These are phyloP conservation scores for Sporobolomyces pararoseus DNA, from an alignment of 768 basidiomycete species.

Conservation along the genomic window DNA sequence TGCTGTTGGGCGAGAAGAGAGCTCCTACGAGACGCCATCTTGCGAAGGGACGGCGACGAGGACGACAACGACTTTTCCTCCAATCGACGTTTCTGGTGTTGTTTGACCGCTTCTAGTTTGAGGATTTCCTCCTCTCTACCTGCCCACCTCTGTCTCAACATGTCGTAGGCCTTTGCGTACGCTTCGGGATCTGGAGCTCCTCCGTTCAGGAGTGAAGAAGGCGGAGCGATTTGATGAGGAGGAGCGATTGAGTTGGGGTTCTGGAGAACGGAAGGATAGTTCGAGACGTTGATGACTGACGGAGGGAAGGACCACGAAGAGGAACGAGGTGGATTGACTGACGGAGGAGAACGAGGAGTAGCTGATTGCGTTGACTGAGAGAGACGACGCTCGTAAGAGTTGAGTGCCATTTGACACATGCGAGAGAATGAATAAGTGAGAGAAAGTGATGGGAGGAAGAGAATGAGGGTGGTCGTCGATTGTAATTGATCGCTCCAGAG, in stretches of 20 bases:
- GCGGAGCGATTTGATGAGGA: neutral
- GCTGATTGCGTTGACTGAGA: too few species aligned
- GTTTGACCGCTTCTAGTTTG: neutral
- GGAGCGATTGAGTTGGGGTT: neutral
- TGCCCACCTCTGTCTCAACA: conserved; percentile 12
- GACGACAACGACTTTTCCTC: neutral
- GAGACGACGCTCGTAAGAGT: too few species aligned
- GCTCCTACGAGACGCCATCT: neutral
- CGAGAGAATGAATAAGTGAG: too few species aligned
- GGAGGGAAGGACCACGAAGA: neutral
- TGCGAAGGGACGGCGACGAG: neutral
- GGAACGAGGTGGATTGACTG: neutral
- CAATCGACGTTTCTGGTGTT: neutral
- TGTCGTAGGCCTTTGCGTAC: conserved; percentile 13
- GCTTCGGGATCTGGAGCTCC: conserved; percentile 1
- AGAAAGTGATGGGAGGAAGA: too few species aligned
- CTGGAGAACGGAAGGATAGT: neutral
- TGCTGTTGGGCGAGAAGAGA: neutral
- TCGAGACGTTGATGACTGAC: neutral
- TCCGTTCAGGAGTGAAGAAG: neutral
- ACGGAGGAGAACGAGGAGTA: too few species aligned
- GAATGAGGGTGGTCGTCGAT: too few species aligned
- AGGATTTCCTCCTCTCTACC: neutral
- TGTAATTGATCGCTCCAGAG: too few species aligned
- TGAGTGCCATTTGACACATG: too few species aligned